These are phyloP conservation scores for Elsinoe necatrix DNA, from an alignment of 2,329 filamentous ascomycete species.

Conservation along the genomic window DNA sequence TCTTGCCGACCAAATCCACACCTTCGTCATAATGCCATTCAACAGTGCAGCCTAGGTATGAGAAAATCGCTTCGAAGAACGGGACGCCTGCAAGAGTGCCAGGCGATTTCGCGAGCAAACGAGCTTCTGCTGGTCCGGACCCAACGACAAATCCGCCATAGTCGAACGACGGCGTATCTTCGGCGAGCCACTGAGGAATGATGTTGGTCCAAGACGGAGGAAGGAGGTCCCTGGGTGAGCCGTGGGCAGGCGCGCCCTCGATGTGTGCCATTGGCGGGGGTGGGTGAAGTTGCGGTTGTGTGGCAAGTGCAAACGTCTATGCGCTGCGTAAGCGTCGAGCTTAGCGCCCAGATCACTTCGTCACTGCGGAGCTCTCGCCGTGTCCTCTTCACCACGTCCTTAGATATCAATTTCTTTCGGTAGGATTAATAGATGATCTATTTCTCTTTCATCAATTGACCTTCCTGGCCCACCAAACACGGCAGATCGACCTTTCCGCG, in stretches of 20 bases:
- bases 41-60: slow-evolving; percentile 79
- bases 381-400: not conserved
- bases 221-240: slow-evolving; percentile 63
- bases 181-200: slow-evolving; percentile 78
- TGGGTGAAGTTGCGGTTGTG: not conserved
- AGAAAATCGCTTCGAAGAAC: slow-evolving; percentile 91
- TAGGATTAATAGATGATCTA: not conserved
- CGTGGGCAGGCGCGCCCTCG: slow-evolving; percentile 50
- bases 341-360: not conserved
- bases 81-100: slow-evolving; percentile 86
- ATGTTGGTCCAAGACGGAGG: slow-evolving; percentile 76
- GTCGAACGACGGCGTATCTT: slow-evolving; percentile 94
- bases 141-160: slow-evolving; percentile 97
- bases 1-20: slow-evolving; percentile 53
- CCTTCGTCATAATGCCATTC: slow-evolving; percentile 82
- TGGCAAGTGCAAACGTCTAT: not conserved
- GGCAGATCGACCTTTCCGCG: not conserved
- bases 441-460: not conserved
- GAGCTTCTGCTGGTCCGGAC: slow-evolving; percentile 44
- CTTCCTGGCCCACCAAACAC: not conserved
- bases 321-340: slow-evolving; percentile 3
- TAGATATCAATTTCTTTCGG: no score
- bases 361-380: not conserved
- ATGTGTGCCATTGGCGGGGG: slow-evolving; percentile 29
- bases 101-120: slow-evolving; percentile 49